Percentiles rank a stretch among this genome's conserved stretches.
phyloP scores from a whole-genome alignment of 1,284 basidiomycete genomes.

The Inonotus hispidus region DNA sequence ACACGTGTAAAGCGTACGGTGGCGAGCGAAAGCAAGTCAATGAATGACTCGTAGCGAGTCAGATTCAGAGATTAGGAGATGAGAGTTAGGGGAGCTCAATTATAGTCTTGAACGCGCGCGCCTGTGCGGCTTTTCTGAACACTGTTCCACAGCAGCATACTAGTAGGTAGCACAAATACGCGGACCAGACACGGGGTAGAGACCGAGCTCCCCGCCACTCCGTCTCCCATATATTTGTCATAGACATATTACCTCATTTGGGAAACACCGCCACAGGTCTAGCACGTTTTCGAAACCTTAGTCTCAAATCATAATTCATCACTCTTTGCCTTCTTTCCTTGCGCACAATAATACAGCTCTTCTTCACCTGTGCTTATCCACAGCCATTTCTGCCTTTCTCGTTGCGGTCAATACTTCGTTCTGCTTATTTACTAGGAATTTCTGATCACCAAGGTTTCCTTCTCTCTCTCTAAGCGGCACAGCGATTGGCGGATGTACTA shows the following conservation, averaged over 20 bases:
- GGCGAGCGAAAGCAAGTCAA: no score
- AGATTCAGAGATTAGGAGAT: background rate
- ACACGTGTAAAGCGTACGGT: conserved; percentile 3
- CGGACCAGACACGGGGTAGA: background rate
- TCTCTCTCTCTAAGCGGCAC: background rate
- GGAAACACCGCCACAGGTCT: background rate
- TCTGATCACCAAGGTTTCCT: background rate
- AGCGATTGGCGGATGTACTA: background rate
- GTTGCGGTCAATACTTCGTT: background rate
- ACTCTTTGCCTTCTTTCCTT: background rate
- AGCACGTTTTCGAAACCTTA: conserved; percentile 2
- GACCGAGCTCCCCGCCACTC: conserved; percentile 8
- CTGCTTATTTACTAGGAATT: background rate
- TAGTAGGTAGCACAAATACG: background rate
- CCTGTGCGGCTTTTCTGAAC: background rate
- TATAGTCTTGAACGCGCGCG: no score
- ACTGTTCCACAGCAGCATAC: background rate
- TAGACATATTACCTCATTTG: background rate
- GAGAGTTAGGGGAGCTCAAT: background rate
- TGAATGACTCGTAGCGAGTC: background rate
- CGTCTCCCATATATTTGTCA: background rate
- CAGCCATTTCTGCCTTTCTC: no score
- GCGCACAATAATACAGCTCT: background rate
- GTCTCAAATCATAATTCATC: background rate
- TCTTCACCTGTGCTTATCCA: no score